These are phyloP conservation scores for Toxoplasma gondii DNA, from an alignment of 169 alveolate species.

Conservation along the genomic window DNA sequence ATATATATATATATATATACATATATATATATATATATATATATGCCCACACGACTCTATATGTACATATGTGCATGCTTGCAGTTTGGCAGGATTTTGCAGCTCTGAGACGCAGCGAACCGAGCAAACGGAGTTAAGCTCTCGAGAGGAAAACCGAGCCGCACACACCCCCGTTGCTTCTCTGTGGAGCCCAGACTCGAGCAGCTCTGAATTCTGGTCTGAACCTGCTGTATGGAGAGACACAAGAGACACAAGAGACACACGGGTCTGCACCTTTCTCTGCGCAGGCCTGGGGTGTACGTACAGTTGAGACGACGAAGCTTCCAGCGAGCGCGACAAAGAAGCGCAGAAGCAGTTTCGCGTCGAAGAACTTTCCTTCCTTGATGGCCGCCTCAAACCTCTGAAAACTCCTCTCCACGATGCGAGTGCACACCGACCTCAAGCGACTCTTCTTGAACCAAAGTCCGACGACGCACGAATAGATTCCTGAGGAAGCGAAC, in stretches of 20 bases:
- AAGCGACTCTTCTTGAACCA: slow-evolving; percentile 29
- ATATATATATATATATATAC: neutral
- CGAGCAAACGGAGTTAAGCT: no score
- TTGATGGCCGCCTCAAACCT: neutral
- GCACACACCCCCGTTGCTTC: no score
- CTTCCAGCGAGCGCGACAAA: slow-evolving; percentile 45
- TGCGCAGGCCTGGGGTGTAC: neutral
- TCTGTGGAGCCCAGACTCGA: no score
- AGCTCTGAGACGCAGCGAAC: no score
- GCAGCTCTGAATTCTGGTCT: no score
- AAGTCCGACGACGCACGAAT: slow-evolving; percentile 46
- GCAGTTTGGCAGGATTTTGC: no score
- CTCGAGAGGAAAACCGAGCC: no score
- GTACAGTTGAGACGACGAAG: neutral
- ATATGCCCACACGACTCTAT: no score
- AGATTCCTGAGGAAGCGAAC: slow-evolving; percentile 23
- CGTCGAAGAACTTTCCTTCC: slow-evolving; percentile 6
- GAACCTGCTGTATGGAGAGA: no score
- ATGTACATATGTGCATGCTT: no score
- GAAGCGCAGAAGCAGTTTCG: slow-evolving; percentile 36
- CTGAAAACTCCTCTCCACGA: neutral
- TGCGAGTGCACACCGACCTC: neutral
- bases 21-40: no score
- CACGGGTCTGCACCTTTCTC: neutral
- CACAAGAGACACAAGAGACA: no score